Evolutionary conservation across 345 rosid species (phyloP).

Genomic region (Citrus glauca): DNA sequence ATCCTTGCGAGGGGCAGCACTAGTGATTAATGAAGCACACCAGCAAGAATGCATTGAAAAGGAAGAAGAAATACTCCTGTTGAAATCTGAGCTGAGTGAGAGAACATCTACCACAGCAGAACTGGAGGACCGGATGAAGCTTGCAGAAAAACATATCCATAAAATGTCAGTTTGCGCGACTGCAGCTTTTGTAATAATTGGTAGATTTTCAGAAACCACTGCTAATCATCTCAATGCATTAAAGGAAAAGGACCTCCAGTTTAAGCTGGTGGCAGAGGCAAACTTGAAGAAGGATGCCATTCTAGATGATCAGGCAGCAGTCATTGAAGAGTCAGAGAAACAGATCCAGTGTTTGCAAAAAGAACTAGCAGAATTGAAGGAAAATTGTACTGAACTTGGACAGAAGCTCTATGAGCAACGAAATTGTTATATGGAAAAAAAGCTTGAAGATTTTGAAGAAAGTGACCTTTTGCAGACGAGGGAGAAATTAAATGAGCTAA

Average conservation of each 20-base stretch:
- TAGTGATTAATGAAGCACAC: slow-evolving; percentile 81
- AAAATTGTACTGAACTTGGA: slow-evolving; percentile 40
- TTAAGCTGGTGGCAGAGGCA: slow-evolving; percentile 39
- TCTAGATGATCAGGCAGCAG: slow-evolving; percentile 33
- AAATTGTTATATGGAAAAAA: slow-evolving; percentile 43
- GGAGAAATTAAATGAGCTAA: slow-evolving; percentile 61
- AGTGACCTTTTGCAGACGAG: slow-evolving; percentile 46
- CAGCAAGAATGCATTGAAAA: slow-evolving; percentile 76
- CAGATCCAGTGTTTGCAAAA: slow-evolving; percentile 37
- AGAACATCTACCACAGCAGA: slow-evolving; percentile 38
- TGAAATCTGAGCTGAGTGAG: slow-evolving; percentile 52
- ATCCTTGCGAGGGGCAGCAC: slow-evolving; percentile 82
- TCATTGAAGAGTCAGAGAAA: slow-evolving; percentile 35
- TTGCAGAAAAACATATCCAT: slow-evolving; percentile 39
- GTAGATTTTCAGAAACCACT: slow-evolving; percentile 58
- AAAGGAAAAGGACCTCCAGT: slow-evolving; percentile 45
- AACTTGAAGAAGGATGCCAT: slow-evolving; percentile 38
- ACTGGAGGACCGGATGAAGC: slow-evolving; percentile 59
- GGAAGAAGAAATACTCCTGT: slow-evolving; percentile 49
- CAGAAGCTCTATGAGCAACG: slow-evolving; percentile 38
- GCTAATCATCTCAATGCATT: slow-evolving; percentile 34
- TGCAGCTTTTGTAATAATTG: slow-evolving; percentile 70
- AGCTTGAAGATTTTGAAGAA: slow-evolving; percentile 58
- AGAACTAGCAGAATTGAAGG: slow-evolving; percentile 43
- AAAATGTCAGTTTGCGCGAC: slow-evolving; percentile 67